phyloP scores from a whole-genome alignment of 768 basidiomycete genomes.

The Sporobolomyces roseus region DNA sequence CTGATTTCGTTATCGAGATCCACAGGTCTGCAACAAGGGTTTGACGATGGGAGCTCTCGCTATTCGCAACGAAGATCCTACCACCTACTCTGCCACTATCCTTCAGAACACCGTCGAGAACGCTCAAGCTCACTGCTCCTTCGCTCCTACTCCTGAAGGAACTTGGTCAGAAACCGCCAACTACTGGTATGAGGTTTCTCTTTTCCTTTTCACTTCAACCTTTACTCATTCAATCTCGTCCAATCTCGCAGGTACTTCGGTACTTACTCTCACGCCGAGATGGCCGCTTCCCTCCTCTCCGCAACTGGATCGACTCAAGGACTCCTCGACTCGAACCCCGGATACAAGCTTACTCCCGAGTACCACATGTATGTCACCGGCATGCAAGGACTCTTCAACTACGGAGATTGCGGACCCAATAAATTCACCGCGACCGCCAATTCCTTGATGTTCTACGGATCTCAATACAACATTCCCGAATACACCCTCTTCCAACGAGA shows the following conservation, averaged over 20 bases:
- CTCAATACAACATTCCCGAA: constrained; percentile 61
- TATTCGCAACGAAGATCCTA: constrained; percentile 69
- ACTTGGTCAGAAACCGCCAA: constrained; percentile 91
- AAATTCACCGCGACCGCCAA: constrained; percentile 94
- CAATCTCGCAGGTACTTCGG: constrained; percentile 43
- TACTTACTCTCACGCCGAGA: constrained; percentile 61
- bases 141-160: constrained; percentile 59
- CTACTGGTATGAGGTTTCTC: constrained; percentile 64
- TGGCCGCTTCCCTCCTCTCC: constrained; percentile 72
- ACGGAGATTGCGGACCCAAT: constrained; percentile 78
- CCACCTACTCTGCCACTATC: constrained; percentile 64
- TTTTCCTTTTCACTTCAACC: neutral
- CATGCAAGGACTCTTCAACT: constrained; percentile 48
- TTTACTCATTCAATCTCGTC: too few relatives aligned
- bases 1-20: neutral
- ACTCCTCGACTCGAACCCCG: constrained; percentile 66
- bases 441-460: constrained; percentile 70
- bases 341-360: constrained; percentile 65
- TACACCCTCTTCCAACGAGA: constrained; percentile 90
- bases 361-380: constrained; percentile 73
- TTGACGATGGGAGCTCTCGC: constrained; percentile 84
- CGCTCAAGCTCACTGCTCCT: constrained; percentile 71
- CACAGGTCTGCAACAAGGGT: constrained; percentile 75
- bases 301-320: constrained; percentile 81
- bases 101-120: constrained; percentile 67